phyloP scores from a whole-genome alignment of 73 alveolate genomes.

The Stentor roeselii region DNA sequence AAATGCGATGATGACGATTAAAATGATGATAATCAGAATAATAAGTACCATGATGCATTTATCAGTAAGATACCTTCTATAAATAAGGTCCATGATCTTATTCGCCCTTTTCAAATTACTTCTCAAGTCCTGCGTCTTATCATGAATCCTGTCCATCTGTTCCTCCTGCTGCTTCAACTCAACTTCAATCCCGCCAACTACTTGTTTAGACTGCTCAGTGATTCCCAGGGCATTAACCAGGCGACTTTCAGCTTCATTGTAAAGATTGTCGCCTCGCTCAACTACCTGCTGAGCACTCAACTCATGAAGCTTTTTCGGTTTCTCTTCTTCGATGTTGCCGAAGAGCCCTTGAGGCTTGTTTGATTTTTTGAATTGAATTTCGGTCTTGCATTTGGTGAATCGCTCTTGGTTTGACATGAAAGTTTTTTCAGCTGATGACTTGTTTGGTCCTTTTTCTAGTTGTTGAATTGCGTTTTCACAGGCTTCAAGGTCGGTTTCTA shows the following conservation, averaged over 20 bases:
- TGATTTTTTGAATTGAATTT: neutral
- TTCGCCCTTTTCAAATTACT: constrained; percentile 6
- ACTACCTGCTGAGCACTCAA: constrained; percentile 15
- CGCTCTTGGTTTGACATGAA: neutral
- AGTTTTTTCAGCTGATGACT: neutral
- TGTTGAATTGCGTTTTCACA: constrained; percentile 13
- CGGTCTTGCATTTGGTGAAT: neutral
- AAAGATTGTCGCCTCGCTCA: constrained; percentile 5
- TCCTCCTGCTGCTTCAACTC: constrained; percentile 16
- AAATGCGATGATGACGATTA: neutral
- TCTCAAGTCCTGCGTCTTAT: constrained; percentile 18
- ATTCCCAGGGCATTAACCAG: constrained; percentile 3
- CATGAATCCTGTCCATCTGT: constrained; percentile 7
- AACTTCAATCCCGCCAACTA: constrained; percentile 20
- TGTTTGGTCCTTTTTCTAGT: constrained; percentile 16
- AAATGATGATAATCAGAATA: neutral
- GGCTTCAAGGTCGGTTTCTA: constrained; percentile 18
- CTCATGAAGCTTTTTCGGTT: neutral
- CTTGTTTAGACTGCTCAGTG: constrained; percentile 22
- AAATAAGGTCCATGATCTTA: constrained; percentile 19
- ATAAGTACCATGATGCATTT: neutral
- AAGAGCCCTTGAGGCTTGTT: neutral
- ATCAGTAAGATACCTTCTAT: constrained; percentile 20
- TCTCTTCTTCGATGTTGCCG: neutral
- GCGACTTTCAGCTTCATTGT: constrained; percentile 18